Evolutionary conservation across 257 asterid species (phyloP), one percentile per base, ranked within the genome.

Genomic region (Penstemon barbatus): DNA sequence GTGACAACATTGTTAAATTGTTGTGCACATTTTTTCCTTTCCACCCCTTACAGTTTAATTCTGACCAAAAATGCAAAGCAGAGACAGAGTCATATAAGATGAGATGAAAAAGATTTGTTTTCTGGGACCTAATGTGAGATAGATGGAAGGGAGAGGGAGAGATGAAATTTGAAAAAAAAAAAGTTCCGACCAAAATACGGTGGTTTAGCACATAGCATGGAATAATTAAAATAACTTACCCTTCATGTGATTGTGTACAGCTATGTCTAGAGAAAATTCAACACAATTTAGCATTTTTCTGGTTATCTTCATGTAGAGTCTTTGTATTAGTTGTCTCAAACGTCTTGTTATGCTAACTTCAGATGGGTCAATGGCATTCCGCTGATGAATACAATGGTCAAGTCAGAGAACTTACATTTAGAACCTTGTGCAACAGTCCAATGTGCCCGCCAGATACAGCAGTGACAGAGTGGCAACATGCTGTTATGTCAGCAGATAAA

Each of bases 391-490:
- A 91, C 67, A 93, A 84, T 49, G 99, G 99, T 65, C 96, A 89
- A 85, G 96, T 94, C 10, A 82, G 99, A 82, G 99, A 94, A 82
- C 83, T 89, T 69, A 91, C 87, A 5, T 89, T 87, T 74, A 82
- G 99, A 81, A 82, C 97, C 57, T 56, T 91, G 74, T 94, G 99
- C 80, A 89, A 82, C 76, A 94, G 99, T 79, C 99, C 99, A 19
- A 94, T 94, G 99, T 94, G 99, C 81, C 99, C 99, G 39, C 97
- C 97, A 12, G 99, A 94, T 83, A 91, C 99, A 15, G 96, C 99
- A 68, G 85, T 94, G 97, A 94, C 96, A 3, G 99, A 94, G 82
- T 91, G 91, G 89, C 97, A 94, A 67, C 97, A 94, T 74, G 82
- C 69, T 68, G 87, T 84, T 73, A 53, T 91, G 56, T 85, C 96